These are phyloP conservation scores for Sphagnum fallax DNA, from an alignment of 228 moss, liverwort and hornwort genomes.

Conservation along the genomic window DNA sequence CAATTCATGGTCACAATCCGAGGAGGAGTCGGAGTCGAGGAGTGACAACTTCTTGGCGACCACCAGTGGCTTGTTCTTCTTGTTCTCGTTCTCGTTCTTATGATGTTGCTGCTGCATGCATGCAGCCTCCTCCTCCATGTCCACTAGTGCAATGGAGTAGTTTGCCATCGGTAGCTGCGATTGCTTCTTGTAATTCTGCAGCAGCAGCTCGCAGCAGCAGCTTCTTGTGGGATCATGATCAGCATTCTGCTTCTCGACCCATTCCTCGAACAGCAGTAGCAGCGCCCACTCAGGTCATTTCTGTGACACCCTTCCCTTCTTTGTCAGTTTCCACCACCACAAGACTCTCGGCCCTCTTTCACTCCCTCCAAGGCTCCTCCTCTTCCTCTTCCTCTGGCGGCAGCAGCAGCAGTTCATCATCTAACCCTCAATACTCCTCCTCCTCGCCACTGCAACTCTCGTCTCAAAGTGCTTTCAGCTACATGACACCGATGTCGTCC, in stretches of 20 bases:
- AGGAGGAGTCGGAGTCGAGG: no score
- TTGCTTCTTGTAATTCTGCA: conserved; percentile 15
- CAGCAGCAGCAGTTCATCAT: conserved; percentile 16
- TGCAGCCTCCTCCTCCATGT: conserved; percentile 10
- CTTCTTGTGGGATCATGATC: conserved; percentile 25
- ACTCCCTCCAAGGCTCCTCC: no score
- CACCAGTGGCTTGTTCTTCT: no score
- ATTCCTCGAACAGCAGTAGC: conserved; percentile 4
- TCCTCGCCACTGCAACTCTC: conserved; percentile 35
- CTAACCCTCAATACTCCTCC: neutral
- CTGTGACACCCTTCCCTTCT: no score
- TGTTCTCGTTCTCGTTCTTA: no score
- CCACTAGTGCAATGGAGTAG: neutral
- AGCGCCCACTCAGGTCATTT: no score
- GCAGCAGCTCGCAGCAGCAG: conserved; percentile 11
- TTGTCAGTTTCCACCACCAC: no score
- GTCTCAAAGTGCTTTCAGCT: conserved; percentile 45
- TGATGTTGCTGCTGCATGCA: conserved; percentile 13
- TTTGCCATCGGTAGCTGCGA: conserved; percentile 12
- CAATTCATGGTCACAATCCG: no score
- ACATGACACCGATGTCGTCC: conserved; percentile 11
- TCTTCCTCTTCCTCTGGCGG: no score
- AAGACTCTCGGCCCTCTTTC: no score
- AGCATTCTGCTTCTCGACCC: conserved; percentile 20
- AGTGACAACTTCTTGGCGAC: no score